Evolutionary conservation across 2,329 filamentous ascomycete species (phyloP), one percentile per base, ranked within the genome.

Genomic region (Aspergillus terreus): DNA sequence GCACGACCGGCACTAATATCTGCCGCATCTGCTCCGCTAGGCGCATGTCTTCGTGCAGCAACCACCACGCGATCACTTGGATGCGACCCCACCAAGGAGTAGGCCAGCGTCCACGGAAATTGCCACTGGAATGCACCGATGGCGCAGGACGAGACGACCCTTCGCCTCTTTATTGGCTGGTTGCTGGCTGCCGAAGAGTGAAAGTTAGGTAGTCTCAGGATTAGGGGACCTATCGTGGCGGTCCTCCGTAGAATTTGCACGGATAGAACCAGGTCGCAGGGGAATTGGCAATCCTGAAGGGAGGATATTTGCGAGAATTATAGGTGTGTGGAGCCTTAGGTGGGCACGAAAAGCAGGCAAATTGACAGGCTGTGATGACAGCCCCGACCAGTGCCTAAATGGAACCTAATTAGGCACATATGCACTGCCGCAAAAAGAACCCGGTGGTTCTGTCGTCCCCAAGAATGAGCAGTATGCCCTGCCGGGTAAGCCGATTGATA

Each of bases 361-460:
- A 44, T 51, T n/a, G 44, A 30, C 19, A 46, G 40, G 30, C 15
- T 38, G 35, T 17, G 35, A 38, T 7, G 35, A 7, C 14, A 38
- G 21, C 32, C 45, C 41, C 43, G 32, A 17, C 44, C 36, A 33
- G 30, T 51, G 45, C 32, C 49, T 46, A 41, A 30, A 51, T 27
- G 32, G 38, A 33, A 41, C 38, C 35, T 35, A 27, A 43, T 46
- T 44, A 51, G 48, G 41, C 42, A 43, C 52, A 51, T 47, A 41
- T 48, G 46, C 51, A 50, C 47, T 53, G 38, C 47, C 47, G 51
- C 51, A 53, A 49, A 53, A 46, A 25, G 32, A 21, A 15, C 43
- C 46, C 35, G 30, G 42, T 42, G 27, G 35, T 35, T 42, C 4
- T 14, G 44, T 36, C 35, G 44, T 12, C 17, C 3, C 44, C 33